phyloP scores from a whole-genome alignment of 306 rosid genomes.

The Cicer chorassanicum region DNA sequence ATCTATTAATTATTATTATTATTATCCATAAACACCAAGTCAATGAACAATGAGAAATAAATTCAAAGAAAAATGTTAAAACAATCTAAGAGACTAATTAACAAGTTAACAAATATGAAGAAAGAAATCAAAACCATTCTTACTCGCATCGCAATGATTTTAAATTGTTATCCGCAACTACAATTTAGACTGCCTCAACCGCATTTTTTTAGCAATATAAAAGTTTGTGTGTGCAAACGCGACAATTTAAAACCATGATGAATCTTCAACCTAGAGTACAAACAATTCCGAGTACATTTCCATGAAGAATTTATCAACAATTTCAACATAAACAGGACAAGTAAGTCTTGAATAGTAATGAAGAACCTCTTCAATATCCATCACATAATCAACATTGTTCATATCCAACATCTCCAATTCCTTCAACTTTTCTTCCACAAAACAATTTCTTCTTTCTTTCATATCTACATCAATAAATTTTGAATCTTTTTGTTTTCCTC shows the following conservation, averaged over 20 bases:
- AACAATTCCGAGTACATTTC: constrained; percentile 71
- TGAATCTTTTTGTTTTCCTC: constrained; percentile 44
- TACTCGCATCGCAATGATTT: too few species aligned
- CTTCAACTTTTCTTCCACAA: constrained; percentile 71
- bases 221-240: too few species aligned
- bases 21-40: constrained; percentile 46
- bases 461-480: background rate
- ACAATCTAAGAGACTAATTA: constrained; percentile 26
- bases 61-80: constrained; percentile 38
- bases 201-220: too few species aligned
- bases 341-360: constrained; percentile 84
- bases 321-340: constrained; percentile 81
- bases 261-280: too few species aligned
- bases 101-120: constrained; percentile 28
- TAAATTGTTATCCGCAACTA: too few species aligned
- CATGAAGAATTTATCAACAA: constrained; percentile 82
- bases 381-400: constrained; percentile 69
- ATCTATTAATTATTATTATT: background rate
- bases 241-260: too few species aligned
- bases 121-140: background rate
- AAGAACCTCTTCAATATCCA: constrained; percentile 91
- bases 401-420: constrained; percentile 79
- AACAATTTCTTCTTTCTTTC: constrained; percentile 41
- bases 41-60: constrained; percentile 38
- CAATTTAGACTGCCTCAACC: too few species aligned